phyloP scores from a whole-genome alignment of 257 asterid species.

The Cynanchum wilfordii region DNA sequence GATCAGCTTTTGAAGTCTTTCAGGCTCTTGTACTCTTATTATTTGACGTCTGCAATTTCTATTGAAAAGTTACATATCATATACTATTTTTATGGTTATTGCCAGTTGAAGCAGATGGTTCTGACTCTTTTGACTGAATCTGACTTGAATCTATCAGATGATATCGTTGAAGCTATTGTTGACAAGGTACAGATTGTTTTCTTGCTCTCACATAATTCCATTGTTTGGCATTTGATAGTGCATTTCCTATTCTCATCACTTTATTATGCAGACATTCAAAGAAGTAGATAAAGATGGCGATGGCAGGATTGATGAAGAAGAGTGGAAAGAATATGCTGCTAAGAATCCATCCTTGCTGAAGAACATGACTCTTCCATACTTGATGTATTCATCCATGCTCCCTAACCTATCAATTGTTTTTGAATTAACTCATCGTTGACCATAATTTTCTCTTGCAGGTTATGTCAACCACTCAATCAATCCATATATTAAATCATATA shows the following conservation, averaged over 20 bases:
- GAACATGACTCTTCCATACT: constrained; percentile 34
- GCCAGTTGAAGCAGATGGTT: constrained; percentile 30
- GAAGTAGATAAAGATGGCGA: constrained; percentile 28
- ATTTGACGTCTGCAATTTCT: neutral
- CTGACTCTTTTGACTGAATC: constrained; percentile 25
- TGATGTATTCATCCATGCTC: constrained; percentile 14
- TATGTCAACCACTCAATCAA: too few relatives aligned
- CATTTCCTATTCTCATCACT: neutral
- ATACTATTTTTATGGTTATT: neutral
- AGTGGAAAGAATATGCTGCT: constrained; percentile 26
- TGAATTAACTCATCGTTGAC: too few relatives aligned
- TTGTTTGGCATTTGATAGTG: neutral
- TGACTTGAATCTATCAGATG: constrained; percentile 22
- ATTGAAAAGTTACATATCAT: neutral
- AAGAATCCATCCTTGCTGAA: constrained; percentile 23
- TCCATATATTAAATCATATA: too few relatives aligned
- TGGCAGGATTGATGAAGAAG: constrained; percentile 29
- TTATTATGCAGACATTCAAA: constrained; percentile 21
- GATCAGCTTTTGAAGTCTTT: neutral
- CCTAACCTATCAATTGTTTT: neutral
- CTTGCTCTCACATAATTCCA: neutral
- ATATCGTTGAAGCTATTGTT: constrained; percentile 25
- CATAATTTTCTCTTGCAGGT: too few relatives aligned
- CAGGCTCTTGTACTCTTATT: too few relatives aligned
- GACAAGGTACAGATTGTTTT: constrained; percentile 21